Evolutionary conservation across 2,329 filamentous ascomycete species (phyloP).

Genomic region (Aspergillus transmontanensis): DNA sequence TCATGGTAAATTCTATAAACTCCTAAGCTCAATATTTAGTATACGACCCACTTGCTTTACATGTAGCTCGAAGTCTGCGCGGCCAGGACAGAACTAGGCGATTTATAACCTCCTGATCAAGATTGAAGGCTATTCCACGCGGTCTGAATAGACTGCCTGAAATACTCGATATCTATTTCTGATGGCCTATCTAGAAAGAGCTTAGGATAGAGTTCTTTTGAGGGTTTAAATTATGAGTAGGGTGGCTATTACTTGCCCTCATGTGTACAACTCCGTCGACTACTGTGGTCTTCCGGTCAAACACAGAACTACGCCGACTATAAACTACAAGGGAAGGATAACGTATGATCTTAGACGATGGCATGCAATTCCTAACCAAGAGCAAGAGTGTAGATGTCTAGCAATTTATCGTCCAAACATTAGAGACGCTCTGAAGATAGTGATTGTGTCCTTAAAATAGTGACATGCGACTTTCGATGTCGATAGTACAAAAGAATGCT

Average conservation of each 20-base stretch:
- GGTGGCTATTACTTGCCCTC: not conserved
- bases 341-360: not conserved
- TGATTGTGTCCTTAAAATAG: not conserved
- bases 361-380: not conserved
- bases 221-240: not conserved
- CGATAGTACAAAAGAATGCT: not conserved
- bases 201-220: not conserved
- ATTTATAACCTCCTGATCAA: not conserved
- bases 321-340: not conserved
- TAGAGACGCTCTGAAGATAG: not conserved
- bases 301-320: not conserved
- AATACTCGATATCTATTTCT: not conserved
- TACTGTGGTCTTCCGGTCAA: not conserved
- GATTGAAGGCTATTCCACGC: not conserved
- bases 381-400: not conserved
- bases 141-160: not conserved
- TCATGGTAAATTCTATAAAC: no score
- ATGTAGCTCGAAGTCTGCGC: no score
- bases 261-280: not conserved
- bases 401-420: not conserved
- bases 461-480: not conserved
- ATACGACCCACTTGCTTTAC: no score
- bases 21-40: no score
- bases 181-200: not conserved
- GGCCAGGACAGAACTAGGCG: not conserved